These are phyloP conservation scores for Pythium dissotocum DNA, from an alignment of 352 stramenopile species.

Conservation along the genomic window DNA sequence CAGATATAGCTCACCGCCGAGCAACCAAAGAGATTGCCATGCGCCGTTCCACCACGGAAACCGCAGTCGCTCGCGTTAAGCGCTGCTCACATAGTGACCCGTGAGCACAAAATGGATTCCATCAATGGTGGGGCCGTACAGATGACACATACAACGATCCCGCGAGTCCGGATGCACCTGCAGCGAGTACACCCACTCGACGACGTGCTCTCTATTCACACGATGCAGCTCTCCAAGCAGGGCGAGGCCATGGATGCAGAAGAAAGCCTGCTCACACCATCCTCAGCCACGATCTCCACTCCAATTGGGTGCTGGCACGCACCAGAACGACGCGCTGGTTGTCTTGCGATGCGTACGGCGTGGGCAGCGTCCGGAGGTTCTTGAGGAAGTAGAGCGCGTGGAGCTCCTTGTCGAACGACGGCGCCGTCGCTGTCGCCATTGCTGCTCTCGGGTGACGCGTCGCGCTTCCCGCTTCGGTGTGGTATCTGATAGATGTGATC, in stretches of 20 bases:
- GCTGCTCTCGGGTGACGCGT: neutral
- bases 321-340: slow-evolving; percentile 79
- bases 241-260: slow-evolving; percentile 82
- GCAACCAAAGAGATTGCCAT: slow-evolving; percentile 63
- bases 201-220: slow-evolving; percentile 64
- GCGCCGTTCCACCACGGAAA: slow-evolving; percentile 66
- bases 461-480: neutral
- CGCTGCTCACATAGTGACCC: slow-evolving; percentile 20
- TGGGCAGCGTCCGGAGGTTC: slow-evolving; percentile 67
- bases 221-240: slow-evolving; percentile 77
- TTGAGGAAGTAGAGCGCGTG: slow-evolving; percentile 83
- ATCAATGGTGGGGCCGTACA: no score
- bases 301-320: slow-evolving; percentile 5
- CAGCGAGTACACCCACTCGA: slow-evolving; percentile 88
- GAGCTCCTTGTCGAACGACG: slow-evolving; percentile 66
- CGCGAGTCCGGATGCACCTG: slow-evolving; percentile 72
- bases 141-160: slow-evolving; percentile 44
- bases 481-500: neutral
- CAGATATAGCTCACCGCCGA: slow-evolving; percentile 24
- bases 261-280: slow-evolving; percentile 54
- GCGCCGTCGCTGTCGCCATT: slow-evolving; percentile 20
- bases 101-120: no score
- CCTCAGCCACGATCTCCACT: neutral
- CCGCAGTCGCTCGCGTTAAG: slow-evolving; percentile 74
- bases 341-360: slow-evolving; percentile 79